Conservation (phyloP, 2,329 filamentous ascomycete genomes). For the Aspergillus persii region DNA sequence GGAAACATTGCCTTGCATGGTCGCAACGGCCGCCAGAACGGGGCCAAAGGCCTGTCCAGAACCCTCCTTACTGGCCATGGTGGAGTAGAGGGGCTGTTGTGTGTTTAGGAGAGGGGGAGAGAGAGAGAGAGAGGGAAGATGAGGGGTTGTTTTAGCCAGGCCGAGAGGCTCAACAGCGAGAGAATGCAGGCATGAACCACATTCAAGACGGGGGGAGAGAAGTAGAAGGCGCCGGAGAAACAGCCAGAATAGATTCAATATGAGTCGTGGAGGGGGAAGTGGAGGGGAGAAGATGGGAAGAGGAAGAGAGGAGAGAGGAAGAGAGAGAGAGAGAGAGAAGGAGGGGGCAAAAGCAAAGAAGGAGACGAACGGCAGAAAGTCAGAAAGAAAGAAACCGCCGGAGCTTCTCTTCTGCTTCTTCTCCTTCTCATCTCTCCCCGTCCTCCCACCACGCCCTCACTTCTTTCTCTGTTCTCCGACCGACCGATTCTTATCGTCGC, state of each 20-base stretch:
- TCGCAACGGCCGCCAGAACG: slow-evolving; percentile 82
- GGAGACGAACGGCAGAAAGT: slow-evolving; percentile 16
- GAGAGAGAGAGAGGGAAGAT: slow-evolving; percentile 17
- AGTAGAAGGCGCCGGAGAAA: slow-evolving; percentile 6
- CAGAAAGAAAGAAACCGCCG: too few relatives aligned
- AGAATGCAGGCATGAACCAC: slow-evolving; percentile 20
- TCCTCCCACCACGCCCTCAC: neutral
- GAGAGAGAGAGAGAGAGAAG: neutral
- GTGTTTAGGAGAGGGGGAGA: slow-evolving; percentile 18
- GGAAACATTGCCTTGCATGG: slow-evolving; percentile 82
- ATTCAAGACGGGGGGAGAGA: slow-evolving; percentile 12
- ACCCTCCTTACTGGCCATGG: slow-evolving; percentile 68
- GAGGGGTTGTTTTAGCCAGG: slow-evolving; percentile 22
- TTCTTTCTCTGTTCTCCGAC: neutral
- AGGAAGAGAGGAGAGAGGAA: slow-evolving; percentile 3
- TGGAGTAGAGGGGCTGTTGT: slow-evolving; percentile 28
- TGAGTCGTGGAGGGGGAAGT: too few relatives aligned
- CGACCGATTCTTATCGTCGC: neutral
- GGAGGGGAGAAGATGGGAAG: slow-evolving; percentile 4
- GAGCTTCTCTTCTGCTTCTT: too few relatives aligned
- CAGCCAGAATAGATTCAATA: too few relatives aligned
- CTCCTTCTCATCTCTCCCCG: too few relatives aligned
- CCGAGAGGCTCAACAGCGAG: slow-evolving; percentile 25
- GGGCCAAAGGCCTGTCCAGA: slow-evolving; percentile 72
- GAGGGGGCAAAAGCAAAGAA: neutral